Percentiles rank a stretch among this genome's conserved stretches.
phyloP scores from a whole-genome alignment of 768 basidiomycete species.

The Lactarius indigo region DNA sequence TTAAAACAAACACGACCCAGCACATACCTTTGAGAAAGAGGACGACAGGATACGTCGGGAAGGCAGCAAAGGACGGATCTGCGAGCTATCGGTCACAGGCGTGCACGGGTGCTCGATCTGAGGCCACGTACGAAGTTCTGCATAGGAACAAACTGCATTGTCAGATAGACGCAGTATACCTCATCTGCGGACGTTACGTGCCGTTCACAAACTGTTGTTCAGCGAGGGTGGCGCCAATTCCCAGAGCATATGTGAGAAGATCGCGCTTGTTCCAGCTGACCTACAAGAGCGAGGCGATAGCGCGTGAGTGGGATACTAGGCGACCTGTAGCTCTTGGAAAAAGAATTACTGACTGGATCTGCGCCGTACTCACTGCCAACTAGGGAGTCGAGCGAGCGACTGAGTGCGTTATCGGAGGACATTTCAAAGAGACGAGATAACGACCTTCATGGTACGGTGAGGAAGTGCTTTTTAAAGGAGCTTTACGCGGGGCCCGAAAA shows the following conservation, averaged over 20 bases:
- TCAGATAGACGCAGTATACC: not conserved
- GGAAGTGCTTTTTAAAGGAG: not conserved
- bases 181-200: conserved; percentile 30
- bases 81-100: not conserved
- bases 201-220: conserved; percentile 73
- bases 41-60: conserved; percentile 86
- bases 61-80: conserved; percentile 69
- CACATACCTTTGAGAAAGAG: conserved; percentile 61
- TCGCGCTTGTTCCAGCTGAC: conserved; percentile 86
- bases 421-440: not conserved
- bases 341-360: not conserved
- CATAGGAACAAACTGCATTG: not conserved
- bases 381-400: not conserved
- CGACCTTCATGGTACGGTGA: not conserved
- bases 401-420: not conserved
- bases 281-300: conserved; percentile 38
- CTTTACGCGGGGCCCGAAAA: not conserved
- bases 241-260: conserved; percentile 71
- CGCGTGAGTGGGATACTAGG: not conserved
- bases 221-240: conserved; percentile 75
- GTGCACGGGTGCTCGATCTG: not conserved
- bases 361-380: not conserved
- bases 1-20: not conserved
- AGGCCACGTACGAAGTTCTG: conserved; percentile 31
- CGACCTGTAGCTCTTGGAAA: not conserved